Evolutionary conservation across 2,329 filamentous ascomycete species (phyloP).

Genomic region (Eutypella sp.): DNA sequence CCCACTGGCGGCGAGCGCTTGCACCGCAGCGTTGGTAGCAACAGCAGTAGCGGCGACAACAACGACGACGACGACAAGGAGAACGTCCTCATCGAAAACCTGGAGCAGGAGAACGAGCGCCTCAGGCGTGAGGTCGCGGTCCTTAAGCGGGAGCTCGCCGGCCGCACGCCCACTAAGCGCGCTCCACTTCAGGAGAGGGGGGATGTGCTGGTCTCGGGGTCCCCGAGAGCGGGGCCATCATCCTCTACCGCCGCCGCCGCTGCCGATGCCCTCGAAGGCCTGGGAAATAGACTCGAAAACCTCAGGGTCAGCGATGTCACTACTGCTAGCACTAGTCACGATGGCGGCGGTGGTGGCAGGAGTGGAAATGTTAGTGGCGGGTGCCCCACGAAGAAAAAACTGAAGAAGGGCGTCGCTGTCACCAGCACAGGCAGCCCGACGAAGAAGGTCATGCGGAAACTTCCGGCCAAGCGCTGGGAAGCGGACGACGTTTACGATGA

Average conservation of each 20-base stretch:
- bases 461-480: not conserved
- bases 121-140: conserved; percentile 60
- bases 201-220: conserved; percentile 26
- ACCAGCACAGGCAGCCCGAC: not conserved
- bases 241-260: conserved; percentile 9
- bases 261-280: conserved; percentile 24
- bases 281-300: conserved; percentile 45
- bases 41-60: conserved; percentile 40
- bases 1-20: conserved; percentile 33
- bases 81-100: conserved; percentile 56
- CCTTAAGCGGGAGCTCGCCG: conserved; percentile 60
- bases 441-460: not conserved
- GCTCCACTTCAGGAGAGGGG: conserved; percentile 51
- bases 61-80: conserved; percentile 51
- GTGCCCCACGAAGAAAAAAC: too few species aligned
- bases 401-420: not conserved
- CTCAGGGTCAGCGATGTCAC: conserved; percentile 41
- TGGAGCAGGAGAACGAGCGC: conserved; percentile 67
- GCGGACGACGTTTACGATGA: not conserved
- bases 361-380: not conserved
- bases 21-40: conserved; percentile 29
- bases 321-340: too few species aligned
- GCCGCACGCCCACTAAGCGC: conserved; percentile 59
- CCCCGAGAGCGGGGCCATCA: too few species aligned
- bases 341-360: conserved; percentile 1